Evolutionary conservation across 208 protist species (phyloP).

Genomic region (Crithidia mellificae): DNA sequence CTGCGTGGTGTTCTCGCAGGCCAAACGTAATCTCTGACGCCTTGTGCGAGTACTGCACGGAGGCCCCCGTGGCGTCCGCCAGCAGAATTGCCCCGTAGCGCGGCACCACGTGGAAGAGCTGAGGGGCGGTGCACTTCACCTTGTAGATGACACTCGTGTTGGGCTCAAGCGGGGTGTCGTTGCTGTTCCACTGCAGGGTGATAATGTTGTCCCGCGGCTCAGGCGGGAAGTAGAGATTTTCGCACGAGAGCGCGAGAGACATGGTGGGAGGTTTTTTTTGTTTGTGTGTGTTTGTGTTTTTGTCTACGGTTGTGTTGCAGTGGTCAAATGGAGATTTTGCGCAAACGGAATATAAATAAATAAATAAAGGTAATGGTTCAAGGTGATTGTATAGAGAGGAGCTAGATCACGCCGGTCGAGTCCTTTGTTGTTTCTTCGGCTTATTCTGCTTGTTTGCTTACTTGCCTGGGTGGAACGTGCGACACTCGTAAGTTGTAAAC

Average conservation of each 20-base stretch:
- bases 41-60: slow-evolving; percentile 6
- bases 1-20: slow-evolving; percentile 31
- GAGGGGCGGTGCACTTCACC: slow-evolving; percentile 76
- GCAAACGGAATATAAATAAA: no score
- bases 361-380: no score
- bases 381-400: no score
- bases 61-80: slow-evolving; percentile 37
- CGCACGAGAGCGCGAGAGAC: slow-evolving; percentile 58
- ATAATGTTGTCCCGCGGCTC: slow-evolving; percentile 66
- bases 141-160: slow-evolving; percentile 72
- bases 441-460: no score
- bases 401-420: no score
- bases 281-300: no score
- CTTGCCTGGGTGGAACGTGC: no score
- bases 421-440: no score
- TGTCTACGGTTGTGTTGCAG: no score
- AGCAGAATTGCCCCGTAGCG: slow-evolving; percentile 73
- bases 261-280: slow-evolving; percentile 39
- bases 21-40: slow-evolving; percentile 41
- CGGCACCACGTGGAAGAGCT: slow-evolving; percentile 75
- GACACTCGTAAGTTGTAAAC: no score
- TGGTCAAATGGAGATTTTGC: no score
- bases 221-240: slow-evolving; percentile 68
- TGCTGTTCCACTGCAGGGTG: slow-evolving; percentile 43
- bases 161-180: slow-evolving; percentile 25